Evolutionary conservation across 768 basidiomycete genomes (phyloP).

Genomic region (Mrakia blollopis): DNA sequence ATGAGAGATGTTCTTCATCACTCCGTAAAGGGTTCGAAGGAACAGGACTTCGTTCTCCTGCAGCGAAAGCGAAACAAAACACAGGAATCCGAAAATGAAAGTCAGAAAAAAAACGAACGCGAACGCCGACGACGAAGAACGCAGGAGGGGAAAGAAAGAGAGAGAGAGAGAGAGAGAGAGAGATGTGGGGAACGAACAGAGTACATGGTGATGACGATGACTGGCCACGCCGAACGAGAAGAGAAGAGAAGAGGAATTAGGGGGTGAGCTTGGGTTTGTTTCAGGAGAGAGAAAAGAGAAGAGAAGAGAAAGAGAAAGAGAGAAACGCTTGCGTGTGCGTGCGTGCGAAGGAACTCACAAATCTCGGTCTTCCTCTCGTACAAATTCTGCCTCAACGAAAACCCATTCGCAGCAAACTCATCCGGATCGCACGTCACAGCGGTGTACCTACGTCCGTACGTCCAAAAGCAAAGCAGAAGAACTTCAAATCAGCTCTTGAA

Average conservation of each 20-base stretch:
- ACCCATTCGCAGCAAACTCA: constrained; percentile 22
- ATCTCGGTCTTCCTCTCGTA: constrained; percentile 25
- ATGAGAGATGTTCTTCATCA: constrained; percentile 72
- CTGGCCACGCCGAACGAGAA: no score
- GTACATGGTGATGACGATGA: constrained; percentile 34
- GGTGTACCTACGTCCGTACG: constrained; percentile 17
- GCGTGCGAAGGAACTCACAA: neutral
- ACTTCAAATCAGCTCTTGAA: no score
- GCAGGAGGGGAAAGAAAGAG: neutral
- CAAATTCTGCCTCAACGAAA: constrained; percentile 4
- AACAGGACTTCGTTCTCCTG: constrained; percentile 30
- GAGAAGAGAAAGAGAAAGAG: neutral
- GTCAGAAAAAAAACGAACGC: no score
- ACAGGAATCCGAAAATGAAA: no score
- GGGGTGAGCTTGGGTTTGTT: neutral
- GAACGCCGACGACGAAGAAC: no score
- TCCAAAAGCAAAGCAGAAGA: neutral
- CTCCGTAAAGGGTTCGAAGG: constrained; percentile 70
- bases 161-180: neutral
- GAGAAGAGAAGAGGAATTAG: neutral
- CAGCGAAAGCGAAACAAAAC: no score
- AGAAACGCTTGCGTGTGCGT: no score
- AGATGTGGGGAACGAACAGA: neutral
- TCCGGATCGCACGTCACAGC: constrained; percentile 32
- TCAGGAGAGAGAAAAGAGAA: neutral